phyloP scores from a whole-genome alignment of 352 stramenopile genomes.

The Phytophthora pinifolia region DNA sequence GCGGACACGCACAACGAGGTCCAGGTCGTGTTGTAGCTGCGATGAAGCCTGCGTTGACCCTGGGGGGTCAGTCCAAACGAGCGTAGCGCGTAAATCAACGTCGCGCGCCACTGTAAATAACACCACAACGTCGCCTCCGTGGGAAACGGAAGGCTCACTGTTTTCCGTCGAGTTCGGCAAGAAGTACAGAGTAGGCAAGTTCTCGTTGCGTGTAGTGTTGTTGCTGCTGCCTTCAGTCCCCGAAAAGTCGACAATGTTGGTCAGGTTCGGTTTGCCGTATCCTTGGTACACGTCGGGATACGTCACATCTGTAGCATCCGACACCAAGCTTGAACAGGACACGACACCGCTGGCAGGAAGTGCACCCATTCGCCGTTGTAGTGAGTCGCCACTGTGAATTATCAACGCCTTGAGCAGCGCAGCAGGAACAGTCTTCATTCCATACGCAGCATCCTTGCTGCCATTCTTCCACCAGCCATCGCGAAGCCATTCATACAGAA shows the following conservation, averaged over 20 bases:
- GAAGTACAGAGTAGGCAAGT: constrained; percentile 55
- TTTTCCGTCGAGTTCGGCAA: constrained; percentile 70
- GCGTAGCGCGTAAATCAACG: constrained; percentile 66
- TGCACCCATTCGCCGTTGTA: constrained; percentile 47
- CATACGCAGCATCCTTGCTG: constrained; percentile 48
- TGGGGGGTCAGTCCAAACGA: constrained; percentile 80
- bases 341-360: constrained; percentile 43
- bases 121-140: constrained; percentile 63
- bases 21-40: constrained; percentile 79
- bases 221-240: constrained; percentile 13
- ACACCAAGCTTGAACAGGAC: constrained; percentile 48
- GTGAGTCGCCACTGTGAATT: constrained; percentile 69
- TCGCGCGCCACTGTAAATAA: constrained; percentile 65
- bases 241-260: constrained; percentile 69
- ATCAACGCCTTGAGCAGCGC: constrained; percentile 79
- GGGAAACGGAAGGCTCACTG: constrained; percentile 54
- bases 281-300: constrained; percentile 82
- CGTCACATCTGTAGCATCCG: constrained; percentile 23
- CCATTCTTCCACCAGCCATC: constrained; percentile 81
- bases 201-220: constrained; percentile 14
- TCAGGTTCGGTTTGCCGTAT: constrained; percentile 82
- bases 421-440: constrained; percentile 64
- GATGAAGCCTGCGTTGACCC: constrained; percentile 61
- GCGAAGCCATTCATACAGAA: constrained; percentile 76
- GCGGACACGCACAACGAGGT: constrained; percentile 66